Conservation (phyloP, 495 filamentous ascomycete genomes). For the Hypoxylon intermedium region DNA sequence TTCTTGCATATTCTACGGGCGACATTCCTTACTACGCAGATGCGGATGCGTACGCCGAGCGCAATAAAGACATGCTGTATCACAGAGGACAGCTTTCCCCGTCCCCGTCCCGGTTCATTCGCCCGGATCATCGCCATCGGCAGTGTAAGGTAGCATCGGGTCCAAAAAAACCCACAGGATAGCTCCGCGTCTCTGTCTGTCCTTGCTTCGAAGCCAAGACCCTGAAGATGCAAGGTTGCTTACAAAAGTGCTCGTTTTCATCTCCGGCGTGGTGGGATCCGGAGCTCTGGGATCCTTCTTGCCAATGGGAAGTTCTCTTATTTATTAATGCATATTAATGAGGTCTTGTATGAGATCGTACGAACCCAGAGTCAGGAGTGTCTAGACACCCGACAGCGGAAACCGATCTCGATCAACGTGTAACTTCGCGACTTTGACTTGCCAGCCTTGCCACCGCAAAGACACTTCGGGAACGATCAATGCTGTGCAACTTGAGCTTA, state of each 20-base stretch:
- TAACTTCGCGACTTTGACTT: not conserved
- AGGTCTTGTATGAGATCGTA: not conserved
- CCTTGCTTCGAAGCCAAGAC: conserved; percentile 26
- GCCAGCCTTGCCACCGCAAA: not conserved
- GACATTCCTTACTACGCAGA: no score
- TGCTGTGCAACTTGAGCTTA: conserved; percentile 10
- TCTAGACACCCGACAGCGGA: not conserved
- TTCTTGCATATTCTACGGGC: not conserved
- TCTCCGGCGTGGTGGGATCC: conserved; percentile 25
- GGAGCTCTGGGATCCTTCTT: conserved; percentile 19
- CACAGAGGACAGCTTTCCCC: conserved; percentile 6
- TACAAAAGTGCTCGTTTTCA: conserved; percentile 11
- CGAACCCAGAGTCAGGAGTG: not conserved
- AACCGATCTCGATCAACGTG: not conserved
- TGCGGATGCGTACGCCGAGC: no score
- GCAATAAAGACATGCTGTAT: not conserved
- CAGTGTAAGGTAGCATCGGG: conserved; percentile 25
- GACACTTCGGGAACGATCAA: not conserved
- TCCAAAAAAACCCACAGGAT: not conserved
- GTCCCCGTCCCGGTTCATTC: conserved; percentile 15
- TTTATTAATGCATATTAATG: conserved; percentile 5
- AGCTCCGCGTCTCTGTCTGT: not conserved
- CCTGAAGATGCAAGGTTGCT: conserved; percentile 5
- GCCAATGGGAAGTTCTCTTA: no score
- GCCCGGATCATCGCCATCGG: conserved; percentile 28